These are phyloP conservation scores for Hepatocystis sp. DNA, from an alignment of 169 alveolate species.

Conservation along the genomic window DNA sequence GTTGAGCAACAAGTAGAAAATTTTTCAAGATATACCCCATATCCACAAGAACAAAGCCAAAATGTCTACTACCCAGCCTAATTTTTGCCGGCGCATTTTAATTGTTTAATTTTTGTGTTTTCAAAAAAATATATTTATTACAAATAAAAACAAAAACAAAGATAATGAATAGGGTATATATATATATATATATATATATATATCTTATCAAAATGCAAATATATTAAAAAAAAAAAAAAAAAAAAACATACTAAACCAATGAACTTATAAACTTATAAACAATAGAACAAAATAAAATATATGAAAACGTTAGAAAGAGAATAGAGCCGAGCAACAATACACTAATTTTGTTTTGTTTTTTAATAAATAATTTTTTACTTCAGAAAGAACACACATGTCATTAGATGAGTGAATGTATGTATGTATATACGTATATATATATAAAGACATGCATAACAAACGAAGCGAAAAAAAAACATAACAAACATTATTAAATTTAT, in stretches of 20 bases:
- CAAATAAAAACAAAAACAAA: not conserved
- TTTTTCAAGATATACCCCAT: slow-evolving; percentile 89
- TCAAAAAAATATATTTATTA: slow-evolving; percentile 12
- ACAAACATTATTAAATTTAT: not conserved
- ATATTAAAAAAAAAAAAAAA: too few species aligned
- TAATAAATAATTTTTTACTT: too few species aligned
- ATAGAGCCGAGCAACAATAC: too few species aligned
- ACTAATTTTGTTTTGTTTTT: too few species aligned
- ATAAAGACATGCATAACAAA: not conserved
- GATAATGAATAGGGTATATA: not conserved
- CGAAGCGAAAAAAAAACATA: not conserved
- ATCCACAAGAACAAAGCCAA: slow-evolving; percentile 60
- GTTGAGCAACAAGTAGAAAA: slow-evolving; percentile 95
- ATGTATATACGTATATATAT: not conserved
- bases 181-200: too few species aligned
- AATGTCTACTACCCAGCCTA: slow-evolving; percentile 76
- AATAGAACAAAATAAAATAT: too few species aligned
- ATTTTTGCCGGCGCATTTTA: slow-evolving; percentile 16
- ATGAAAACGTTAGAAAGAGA: too few species aligned
- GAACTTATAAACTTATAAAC: too few species aligned
- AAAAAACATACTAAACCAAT: too few species aligned
- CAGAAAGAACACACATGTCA: too few species aligned
- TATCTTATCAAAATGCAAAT: too few species aligned
- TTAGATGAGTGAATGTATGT: too few species aligned
- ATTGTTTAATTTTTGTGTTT: slow-evolving; percentile 73